Conservation (phyloP, 2,329 filamentous ascomycete species). For the Waltergamsia citrina region DNA sequence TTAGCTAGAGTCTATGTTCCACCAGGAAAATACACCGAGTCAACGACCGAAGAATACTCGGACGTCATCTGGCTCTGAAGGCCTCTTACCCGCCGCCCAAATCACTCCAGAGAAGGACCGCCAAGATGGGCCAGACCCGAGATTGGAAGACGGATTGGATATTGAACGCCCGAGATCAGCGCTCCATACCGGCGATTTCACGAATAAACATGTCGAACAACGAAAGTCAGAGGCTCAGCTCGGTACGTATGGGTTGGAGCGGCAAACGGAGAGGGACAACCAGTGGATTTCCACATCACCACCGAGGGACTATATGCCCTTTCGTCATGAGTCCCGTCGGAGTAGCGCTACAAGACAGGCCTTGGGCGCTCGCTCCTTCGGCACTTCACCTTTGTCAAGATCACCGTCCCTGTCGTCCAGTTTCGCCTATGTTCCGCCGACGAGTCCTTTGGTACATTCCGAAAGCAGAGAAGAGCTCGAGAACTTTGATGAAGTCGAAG, state of each 20-base stretch:
- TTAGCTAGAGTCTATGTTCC: constrained; percentile 28
- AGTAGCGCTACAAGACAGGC: constrained; percentile 14
- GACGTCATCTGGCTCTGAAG: constrained; percentile 24
- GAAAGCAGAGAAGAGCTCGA: constrained; percentile 70
- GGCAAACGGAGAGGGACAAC: constrained; percentile 7
- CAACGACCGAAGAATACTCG: constrained; percentile 13
- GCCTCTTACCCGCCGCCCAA: constrained; percentile 33
- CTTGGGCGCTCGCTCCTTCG: constrained; percentile 25
- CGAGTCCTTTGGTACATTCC: constrained; percentile 84
- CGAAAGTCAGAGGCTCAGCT: neutral
- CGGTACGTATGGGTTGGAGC: constrained; percentile 2
- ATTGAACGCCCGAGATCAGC: constrained; percentile 79
- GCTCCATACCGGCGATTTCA: constrained; percentile 59
- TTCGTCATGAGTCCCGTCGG: constrained; percentile 28
- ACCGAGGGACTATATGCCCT: constrained; percentile 38
- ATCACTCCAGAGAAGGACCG: constrained; percentile 36
- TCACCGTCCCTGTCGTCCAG: constrained; percentile 65
- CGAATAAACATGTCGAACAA: constrained; percentile 21
- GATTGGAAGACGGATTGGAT: constrained; percentile 44
- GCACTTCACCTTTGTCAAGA: constrained; percentile 45
- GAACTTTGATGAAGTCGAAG: constrained; percentile 42
- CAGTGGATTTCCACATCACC: constrained; percentile 48
- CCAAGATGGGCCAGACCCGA: constrained; percentile 21
- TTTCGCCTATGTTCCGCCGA: constrained; percentile 80
- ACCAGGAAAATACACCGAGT: constrained; percentile 9